A percentile compares a stretch with the other conserved stretches of the same genome.
Evolutionary conservation across 768 basidiomycete genomes (phyloP).

Genomic region (Amanita polypyramis): DNA sequence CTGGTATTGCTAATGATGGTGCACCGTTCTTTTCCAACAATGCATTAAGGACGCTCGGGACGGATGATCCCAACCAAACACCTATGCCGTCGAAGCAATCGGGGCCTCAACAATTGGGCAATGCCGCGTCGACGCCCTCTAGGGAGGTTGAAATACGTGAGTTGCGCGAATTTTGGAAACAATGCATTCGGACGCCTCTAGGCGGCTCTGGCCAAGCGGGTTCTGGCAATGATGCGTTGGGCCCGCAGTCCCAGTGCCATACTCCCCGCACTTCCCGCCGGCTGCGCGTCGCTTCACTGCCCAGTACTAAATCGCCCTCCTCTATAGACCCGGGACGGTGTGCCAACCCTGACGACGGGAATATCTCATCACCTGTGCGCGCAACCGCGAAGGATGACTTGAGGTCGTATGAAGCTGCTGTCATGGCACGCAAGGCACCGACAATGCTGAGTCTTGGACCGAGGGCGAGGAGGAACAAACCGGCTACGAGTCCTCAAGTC

Average conservation of each 20-base stretch:
- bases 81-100: constrained; percentile 29
- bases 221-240: neutral
- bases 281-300: constrained; percentile 54
- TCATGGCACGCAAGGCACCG: constrained; percentile 56
- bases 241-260: neutral
- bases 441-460: constrained; percentile 47
- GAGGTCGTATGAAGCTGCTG: constrained; percentile 64
- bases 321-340: constrained; percentile 21
- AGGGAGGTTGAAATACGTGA: constrained; percentile 29
- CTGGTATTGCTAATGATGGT: constrained; percentile 45
- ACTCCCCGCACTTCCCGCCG: constrained; percentile 15
- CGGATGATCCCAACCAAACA: constrained; percentile 33
- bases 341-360: constrained; percentile 10
- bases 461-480: constrained; percentile 21
- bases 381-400: constrained; percentile 51
- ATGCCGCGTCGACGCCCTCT: constrained; percentile 11
- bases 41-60: constrained; percentile 11
- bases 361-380: constrained; percentile 24
- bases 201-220: constrained; percentile 21
- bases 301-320: constrained; percentile 53
- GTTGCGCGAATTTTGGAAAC: constrained; percentile 63
- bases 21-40: constrained; percentile 49
- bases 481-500: neutral
- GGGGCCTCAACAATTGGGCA: constrained; percentile 2
- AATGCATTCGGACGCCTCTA: constrained; percentile 62